A percentile compares a stretch with the other conserved stretches of the same genome.
phyloP scores from a whole-genome alignment of 345 rosid species.

The Bruguiera gymnorhiza region DNA sequence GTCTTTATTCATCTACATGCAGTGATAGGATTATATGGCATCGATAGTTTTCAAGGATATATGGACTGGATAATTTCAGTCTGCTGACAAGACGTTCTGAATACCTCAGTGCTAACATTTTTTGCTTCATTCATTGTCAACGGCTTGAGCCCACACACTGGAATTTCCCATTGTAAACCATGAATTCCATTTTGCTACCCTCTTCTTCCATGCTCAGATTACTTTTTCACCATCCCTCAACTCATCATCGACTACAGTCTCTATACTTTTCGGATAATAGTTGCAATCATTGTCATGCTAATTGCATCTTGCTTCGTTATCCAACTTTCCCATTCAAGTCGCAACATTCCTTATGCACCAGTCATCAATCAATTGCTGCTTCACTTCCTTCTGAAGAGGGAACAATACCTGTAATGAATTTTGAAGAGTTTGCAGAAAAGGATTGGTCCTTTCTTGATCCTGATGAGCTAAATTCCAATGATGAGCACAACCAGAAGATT shows the following conservation, averaged over 20 bases:
- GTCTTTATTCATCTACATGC: not conserved
- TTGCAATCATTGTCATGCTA: not conserved
- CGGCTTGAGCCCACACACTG: not conserved
- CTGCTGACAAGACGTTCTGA: not conserved
- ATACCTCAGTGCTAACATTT: not conserved
- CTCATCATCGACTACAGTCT: constrained; percentile 4
- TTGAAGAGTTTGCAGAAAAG: constrained; percentile 67
- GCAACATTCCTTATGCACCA: constrained; percentile 19
- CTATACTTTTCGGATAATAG: not conserved
- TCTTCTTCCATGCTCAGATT: constrained; percentile 22
- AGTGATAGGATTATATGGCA: not conserved
- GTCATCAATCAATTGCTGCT: constrained; percentile 17
- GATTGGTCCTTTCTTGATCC: constrained; percentile 90
- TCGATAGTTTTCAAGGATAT: not conserved
- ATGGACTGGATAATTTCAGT: not conserved
- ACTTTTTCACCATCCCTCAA: constrained; percentile 12
- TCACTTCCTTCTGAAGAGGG: constrained; percentile 52
- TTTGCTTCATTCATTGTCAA: not conserved
- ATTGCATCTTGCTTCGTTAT: constrained; percentile 12
- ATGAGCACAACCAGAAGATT: constrained; percentile 40
- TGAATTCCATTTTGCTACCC: constrained; percentile 37
- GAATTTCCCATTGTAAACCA: constrained; percentile 14
- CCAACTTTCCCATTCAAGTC: constrained; percentile 12
- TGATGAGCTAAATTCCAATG: constrained; percentile 40
- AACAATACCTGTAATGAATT: constrained; percentile 33